phyloP scores from a whole-genome alignment of 2,329 filamentous ascomycete genomes.

The Blastomyces parvus region DNA sequence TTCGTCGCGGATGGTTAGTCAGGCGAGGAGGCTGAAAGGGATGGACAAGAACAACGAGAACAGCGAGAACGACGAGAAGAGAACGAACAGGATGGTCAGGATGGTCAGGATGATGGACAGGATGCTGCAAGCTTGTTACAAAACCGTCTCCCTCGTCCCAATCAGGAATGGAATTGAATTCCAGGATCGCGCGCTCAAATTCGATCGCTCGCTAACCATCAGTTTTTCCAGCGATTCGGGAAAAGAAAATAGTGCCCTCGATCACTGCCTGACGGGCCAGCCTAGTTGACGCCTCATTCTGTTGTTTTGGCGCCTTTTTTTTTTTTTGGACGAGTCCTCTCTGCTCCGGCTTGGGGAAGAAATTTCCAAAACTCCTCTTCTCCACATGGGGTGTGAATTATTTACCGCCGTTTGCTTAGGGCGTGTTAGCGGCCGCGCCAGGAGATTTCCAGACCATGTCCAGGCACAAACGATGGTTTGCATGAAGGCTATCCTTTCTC shows the following conservation, averaged over 20 bases:
- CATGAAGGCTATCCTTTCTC: background rate
- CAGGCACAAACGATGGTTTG: background rate
- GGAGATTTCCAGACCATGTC: background rate
- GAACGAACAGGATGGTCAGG: background rate
- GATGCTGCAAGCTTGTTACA: slow-evolving; percentile 14
- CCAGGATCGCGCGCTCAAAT: background rate
- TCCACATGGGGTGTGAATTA: slow-evolving; percentile 2
- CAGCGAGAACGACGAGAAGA: too few relatives aligned
- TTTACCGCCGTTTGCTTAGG: slow-evolving; percentile 5
- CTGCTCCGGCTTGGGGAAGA: background rate
- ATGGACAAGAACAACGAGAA: too few relatives aligned
- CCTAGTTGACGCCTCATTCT: background rate
- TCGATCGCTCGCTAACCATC: background rate
- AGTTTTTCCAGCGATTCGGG: slow-evolving; percentile 4
- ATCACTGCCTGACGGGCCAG: background rate
- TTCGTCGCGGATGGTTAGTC: background rate
- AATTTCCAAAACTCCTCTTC: background rate
- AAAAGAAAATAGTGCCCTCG: background rate
- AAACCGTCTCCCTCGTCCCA: background rate
- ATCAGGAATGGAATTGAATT: background rate
- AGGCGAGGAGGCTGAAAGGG: background rate
- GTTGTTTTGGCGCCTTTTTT: background rate
- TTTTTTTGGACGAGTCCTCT: background rate
- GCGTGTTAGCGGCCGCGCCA: background rate
- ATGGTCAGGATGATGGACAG: background rate